Evolutionary conservation across 2,329 filamentous ascomycete genomes (phyloP), one percentile per base, ranked within the genome.

Genomic region (Albophoma yamanashiensis): DNA sequence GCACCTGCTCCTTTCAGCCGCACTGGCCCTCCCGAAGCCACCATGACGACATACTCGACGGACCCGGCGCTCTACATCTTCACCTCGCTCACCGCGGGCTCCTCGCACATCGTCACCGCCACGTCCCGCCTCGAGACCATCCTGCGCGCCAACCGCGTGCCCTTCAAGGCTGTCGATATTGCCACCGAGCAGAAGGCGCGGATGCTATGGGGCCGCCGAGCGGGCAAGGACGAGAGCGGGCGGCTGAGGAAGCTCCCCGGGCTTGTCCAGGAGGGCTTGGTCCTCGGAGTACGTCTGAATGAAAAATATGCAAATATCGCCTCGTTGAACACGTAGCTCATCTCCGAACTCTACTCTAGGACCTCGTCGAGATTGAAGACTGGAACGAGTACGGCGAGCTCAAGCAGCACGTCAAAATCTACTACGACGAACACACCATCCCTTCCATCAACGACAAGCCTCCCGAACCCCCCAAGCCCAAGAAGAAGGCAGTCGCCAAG

Each of bases 321-420:
- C n/a, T 4, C 9, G 4, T 8, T n/a, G 47, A 52, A n/a, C 2
- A 6, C 8, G 17, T 20, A 43, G 15, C 50, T 36, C 20, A 38
- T 27, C 31, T 34, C 25, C 36, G 34, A 20, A 25, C 42, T 45
- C 39, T 50, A 22, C 45, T 59, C 4, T 62, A 97, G 92, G 94
- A 97, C 72, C 82, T 97, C 57, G 89, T 93, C 64, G 88, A 97
- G 74, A 86, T 97, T 64, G 94, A 99, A 76, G 94, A 99, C 72
- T 97, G 93, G 94, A 99, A 99, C 78, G 94, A 99, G 74, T 97
- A 95, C 75, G 92, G 92, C 75, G 93, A 97, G 76, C 83, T 99
- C 63, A 91, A 92, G 74, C 85, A 93, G 75, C 89, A 93, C 68
- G 85, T 97, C 67, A 86, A 81, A 62, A 83, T 88, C 66, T 84